phyloP scores from a whole-genome alignment of 2,329 filamentous ascomycete genomes.

The Parafenestella ontariensis region DNA sequence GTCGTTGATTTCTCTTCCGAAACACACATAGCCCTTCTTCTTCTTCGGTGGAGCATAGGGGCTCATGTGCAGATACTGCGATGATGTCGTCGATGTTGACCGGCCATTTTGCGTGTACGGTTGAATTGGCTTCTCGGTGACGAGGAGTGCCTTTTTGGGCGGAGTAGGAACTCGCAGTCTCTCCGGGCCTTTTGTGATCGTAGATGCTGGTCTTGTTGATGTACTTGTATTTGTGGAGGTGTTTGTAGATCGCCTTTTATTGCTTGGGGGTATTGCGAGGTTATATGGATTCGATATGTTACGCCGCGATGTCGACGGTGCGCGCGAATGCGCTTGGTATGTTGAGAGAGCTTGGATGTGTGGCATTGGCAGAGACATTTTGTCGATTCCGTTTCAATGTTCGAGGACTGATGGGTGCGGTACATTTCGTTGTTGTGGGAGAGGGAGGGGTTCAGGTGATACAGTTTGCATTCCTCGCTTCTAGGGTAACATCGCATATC shows the following conservation, averaged over 20 bases:
- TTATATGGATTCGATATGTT: constrained; percentile 24
- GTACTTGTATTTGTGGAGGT: constrained; percentile 3
- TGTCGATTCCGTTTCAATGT: not conserved
- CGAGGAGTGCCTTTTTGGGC: constrained; percentile 10
- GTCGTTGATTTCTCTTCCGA: constrained; percentile 13
- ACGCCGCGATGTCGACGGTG: not conserved
- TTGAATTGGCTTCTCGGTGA: constrained; percentile 7
- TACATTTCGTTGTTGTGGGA: not conserved
- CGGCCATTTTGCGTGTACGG: not conserved
- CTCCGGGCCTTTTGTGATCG: not conserved
- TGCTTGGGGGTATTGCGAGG: constrained; percentile 15
- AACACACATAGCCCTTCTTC: not conserved
- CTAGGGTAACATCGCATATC: not conserved
- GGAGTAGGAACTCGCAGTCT: not conserved
- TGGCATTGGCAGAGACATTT: constrained; percentile 4
- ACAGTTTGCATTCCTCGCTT: not conserved
- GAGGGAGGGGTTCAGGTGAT: not conserved
- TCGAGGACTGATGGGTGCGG: not conserved
- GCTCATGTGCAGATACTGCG: not conserved
- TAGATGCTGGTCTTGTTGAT: constrained; percentile 2
- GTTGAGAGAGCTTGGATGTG: constrained; percentile 5
- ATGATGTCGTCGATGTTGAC: not conserved
- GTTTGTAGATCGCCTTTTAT: constrained; percentile 4
- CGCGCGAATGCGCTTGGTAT: not conserved
- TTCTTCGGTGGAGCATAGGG: not conserved